Evolutionary conservation across 1,284 basidiomycete species (phyloP), one percentile per base, ranked within the genome.

Genomic region (Ganoderma sp.): DNA sequence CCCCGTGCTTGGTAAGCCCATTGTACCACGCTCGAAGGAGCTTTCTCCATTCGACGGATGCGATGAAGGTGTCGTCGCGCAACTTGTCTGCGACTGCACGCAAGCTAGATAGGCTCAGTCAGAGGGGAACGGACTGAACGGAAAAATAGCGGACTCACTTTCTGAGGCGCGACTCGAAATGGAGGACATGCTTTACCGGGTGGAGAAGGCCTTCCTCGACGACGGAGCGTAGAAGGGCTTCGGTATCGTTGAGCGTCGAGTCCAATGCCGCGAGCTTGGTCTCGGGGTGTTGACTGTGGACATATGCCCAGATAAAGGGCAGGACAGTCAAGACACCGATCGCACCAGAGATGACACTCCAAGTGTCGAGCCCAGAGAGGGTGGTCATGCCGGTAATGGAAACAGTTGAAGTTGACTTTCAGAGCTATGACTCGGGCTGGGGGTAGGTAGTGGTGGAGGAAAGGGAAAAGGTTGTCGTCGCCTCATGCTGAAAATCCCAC

Each of bases 181-280:
- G 71, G 19, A 67, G 78, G 1, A 75, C 76, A 10, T 77, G 77
- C 67, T 3, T 1, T 5, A 59, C 45, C 17, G 56, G 63, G 25
- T 39, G 15, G 3, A 32, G n/a, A 0, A 65, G 32, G 3, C 60
- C 60, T 32, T 61, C 60, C 32, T 61, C 60, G 9, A 61, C 8
- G 42, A 61, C 25, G 3, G 60, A 61, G 10, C 42, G 60, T 14
- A 61, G 42, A 34, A 61, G 41, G 0, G 42, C 14, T 32, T 61
- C 60, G 37, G 60, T 61, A 14, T 61, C 60, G 0, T 28, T 45
- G 17, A 61, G n/a, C 17, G 60, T 45, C 19, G 41, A 25, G 2
- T 61, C 60, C 25, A 61, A 25, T 14, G 48, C 42, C 3, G 14
- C 25, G 4, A 61, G 22, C 25, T 45, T 61, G 1, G 60, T 41